Evolutionary conservation across 805 yeast genomes (phyloP).

Genomic region (Candida mattraensis): DNA sequence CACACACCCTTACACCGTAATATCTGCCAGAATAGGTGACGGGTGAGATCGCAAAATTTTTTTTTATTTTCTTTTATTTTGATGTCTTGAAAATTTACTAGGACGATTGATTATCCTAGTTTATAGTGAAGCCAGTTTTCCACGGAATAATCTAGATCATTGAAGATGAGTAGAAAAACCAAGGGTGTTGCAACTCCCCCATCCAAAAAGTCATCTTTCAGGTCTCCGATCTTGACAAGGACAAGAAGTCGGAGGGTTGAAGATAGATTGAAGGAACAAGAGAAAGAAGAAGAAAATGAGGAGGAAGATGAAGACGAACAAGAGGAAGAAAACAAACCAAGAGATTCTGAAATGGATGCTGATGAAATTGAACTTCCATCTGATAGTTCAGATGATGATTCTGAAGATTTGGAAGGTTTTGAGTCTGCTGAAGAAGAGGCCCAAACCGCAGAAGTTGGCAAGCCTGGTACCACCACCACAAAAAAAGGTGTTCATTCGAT

Average conservation of each 20-base stretch:
- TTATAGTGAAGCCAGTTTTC: not conserved
- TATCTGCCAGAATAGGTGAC: too few relatives aligned
- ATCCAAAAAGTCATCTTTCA: constrained; percentile 17
- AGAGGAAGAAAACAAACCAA: constrained; percentile 10
- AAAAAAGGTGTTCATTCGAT: constrained; percentile 25
- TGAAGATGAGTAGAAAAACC: constrained; percentile 10
- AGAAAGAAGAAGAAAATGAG: constrained; percentile 1
- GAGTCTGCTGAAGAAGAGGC: constrained; percentile 14
- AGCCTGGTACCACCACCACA: constrained; percentile 9
- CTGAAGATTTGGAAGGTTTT: constrained; percentile 20
- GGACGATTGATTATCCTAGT: too few relatives aligned
- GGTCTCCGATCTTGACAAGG: constrained; percentile 27
- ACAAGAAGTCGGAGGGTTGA: constrained; percentile 17
- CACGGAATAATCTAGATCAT: not conserved
- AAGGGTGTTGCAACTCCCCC: constrained; percentile 13
- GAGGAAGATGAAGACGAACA: constrained; percentile 10
- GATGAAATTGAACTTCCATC: constrained; percentile 21
- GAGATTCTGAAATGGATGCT: constrained; percentile 14
- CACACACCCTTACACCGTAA: constrained; percentile 10
- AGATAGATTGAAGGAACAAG: constrained; percentile 10
- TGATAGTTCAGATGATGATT: constrained; percentile 14
- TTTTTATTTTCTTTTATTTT: constrained; percentile 2
- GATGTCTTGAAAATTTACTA: constrained; percentile 13
- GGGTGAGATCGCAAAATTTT: constrained; percentile 10
- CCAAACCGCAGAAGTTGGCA: constrained; percentile 1